phyloP scores from a whole-genome alignment of 352 stramenopile species.

The Pythium phragmiticola region DNA sequence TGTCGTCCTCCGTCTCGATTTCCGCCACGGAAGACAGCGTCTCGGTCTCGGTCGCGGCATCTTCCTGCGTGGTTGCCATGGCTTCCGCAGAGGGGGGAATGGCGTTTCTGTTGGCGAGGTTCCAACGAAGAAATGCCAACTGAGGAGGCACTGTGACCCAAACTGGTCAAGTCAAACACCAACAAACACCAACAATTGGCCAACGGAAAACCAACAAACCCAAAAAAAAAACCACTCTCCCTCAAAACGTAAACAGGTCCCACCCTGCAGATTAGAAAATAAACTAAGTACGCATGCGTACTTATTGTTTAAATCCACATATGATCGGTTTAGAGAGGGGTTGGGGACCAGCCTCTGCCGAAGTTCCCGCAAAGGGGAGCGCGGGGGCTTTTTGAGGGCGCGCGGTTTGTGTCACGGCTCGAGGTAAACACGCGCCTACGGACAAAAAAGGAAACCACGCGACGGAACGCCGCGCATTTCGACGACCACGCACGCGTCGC shows the following conservation, averaged over 20 bases:
- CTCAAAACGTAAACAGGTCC: not conserved
- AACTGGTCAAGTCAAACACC: constrained; percentile 4
- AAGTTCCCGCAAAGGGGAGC: constrained; percentile 15
- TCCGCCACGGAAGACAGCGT: not conserved
- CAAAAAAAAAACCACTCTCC: not conserved
- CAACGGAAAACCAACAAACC: not conserved
- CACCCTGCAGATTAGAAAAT: not conserved
- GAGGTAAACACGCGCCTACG: not conserved
- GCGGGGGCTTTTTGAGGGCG: not conserved
- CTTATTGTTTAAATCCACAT: constrained; percentile 3
- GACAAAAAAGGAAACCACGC: not conserved
- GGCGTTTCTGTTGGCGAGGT: not conserved
- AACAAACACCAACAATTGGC: constrained; percentile 5
- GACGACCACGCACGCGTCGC: not conserved
- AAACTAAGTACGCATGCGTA: constrained; percentile 12
- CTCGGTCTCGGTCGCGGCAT: not conserved
- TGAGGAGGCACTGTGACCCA: not conserved
- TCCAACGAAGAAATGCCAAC: constrained; percentile 5
- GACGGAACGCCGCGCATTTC: not conserved
- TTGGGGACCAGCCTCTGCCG: constrained; percentile 15
- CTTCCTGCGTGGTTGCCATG: not conserved
- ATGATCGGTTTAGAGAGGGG: constrained; percentile 11
- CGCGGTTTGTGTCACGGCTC: not conserved
- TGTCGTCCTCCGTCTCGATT: constrained; percentile 12
- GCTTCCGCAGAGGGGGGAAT: not conserved